Conservation (phyloP, 2,329 filamentous ascomycete species). For the Aspergillus tamarii region DNA sequence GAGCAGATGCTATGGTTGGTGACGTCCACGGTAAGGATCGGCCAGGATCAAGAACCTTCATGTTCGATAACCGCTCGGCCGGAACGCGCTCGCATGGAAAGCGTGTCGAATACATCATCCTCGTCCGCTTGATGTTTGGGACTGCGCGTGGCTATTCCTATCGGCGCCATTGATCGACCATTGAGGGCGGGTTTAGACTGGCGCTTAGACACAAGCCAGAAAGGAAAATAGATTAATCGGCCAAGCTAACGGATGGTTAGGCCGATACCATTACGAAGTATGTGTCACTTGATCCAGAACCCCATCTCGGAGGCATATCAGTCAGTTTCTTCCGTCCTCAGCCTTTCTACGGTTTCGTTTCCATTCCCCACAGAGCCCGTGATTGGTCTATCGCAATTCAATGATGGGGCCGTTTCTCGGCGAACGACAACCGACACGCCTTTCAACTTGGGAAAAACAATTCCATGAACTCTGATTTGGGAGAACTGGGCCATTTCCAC, state of each 20-base stretch:
- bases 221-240: constrained; percentile 10
- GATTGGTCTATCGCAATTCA: constrained; percentile 17
- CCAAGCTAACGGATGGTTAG: constrained; percentile 6
- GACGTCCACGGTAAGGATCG: constrained; percentile 24
- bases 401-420: constrained; percentile 25
- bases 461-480: constrained; percentile 8
- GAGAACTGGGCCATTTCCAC: constrained; percentile 5
- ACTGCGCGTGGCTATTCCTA: background rate
- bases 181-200: background rate
- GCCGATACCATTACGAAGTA: constrained; percentile 10
- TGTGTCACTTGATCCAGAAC: constrained; percentile 14
- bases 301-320: background rate
- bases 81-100: constrained; percentile 14
- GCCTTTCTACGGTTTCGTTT: constrained; percentile 6
- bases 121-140: background rate
- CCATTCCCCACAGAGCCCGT: constrained; percentile 14
- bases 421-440: constrained; percentile 19
- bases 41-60: constrained; percentile 24
- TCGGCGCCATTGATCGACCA: constrained; percentile 6
- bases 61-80: constrained; percentile 10
- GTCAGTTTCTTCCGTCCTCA: constrained; percentile 2
- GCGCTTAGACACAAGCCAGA: constrained; percentile 8
- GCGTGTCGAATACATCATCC: background rate
- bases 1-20: constrained; percentile 12
- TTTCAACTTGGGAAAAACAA: constrained; percentile 10